Evolutionary conservation across 2,329 filamentous ascomycete genomes (phyloP), one percentile per base, ranked within the genome.

Genomic region (Colletotrichum sp.): DNA sequence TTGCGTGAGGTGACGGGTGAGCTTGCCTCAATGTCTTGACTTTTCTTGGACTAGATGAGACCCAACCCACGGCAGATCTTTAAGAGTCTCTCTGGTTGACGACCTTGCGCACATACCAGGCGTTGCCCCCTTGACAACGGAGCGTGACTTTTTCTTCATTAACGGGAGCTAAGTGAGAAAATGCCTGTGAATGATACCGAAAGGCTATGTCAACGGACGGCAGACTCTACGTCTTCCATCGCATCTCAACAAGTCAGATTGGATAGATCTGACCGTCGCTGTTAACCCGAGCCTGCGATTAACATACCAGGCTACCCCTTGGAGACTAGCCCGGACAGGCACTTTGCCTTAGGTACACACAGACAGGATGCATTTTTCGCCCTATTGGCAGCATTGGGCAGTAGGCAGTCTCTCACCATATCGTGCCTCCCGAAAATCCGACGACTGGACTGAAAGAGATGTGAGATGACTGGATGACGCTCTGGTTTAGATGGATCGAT

Each of bases 271-370:
- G 65, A 19, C 64, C 34, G 57, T 36, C 22, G 65, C 57, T 55
- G 32, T 69, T 44, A 64, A 69, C 32, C 32, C 62, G 39, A 64
- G 63, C 59, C 34, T 59, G 32, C 44, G 57, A 74, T 69, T 44
- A 65, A 34, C 70, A 69, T 44, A 49, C 74, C 65, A 34, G 74
- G 74, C 74, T 76, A 29, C 70, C 74, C 74, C 57, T 76, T 73
- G 74, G 61, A 74, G 65, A 34, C 65, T 76, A 74, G 59, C 36
- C 27, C 30, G 57, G 32, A 67, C 52, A 71, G 19, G 64, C 59
- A 44, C 19, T 52, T 61, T 13, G 13, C 55, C 22, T 69, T 49
- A 12, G 39, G 39, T 49, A 73, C 70, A 64, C 70, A 76, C 70
- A 74, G 74, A 76, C 74, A 39, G 36, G 70, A 62, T 65, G 70